Base-by-base conservation (phyloP, 148 eudicot species). In the Dianthus caryophyllus region DNA sequence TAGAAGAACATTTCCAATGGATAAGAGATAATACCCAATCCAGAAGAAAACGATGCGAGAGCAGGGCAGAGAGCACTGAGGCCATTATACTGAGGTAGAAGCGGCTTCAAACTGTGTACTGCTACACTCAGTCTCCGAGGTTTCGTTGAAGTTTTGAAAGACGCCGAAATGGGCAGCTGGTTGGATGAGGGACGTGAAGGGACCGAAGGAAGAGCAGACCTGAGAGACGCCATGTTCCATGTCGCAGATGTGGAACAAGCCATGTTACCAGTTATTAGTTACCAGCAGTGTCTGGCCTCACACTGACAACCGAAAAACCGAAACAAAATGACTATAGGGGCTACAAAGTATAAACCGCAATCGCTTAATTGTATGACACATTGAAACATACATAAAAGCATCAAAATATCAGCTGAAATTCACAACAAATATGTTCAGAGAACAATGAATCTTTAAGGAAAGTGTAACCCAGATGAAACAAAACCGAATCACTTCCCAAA, bases 191-290 rank as follows among this genome's bases (percentile, higher is more conserved):
- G 25, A 67, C 55, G 57, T 13, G 71, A 50, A 67, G 80, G 67
- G 13, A 77, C 61, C 9, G 85, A 64, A 44, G 90, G 90, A 51
- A 86, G 65, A 18, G 88, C 76, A 8, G 84, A 69, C 69, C 76
- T 71, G 15, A 86, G 85, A 52, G 82, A 70, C 21, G 87, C 75
- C 88, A 84, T 86, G 61, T 73, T 81, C 91, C 91, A 84, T 66
- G 85, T 74, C 10, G 82, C 22, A 38, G 83, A 72, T 17, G 80
- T 69, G 22, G 80, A 76, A 70, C 71, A 73, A 20, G 80, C 78
- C 78, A 75, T 57, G n/a, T 33, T 59, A 59, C 25, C 41, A 58
- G 39, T 33, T 59, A 59, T 15, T 22, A 58, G 39, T 52, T 44
- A 27, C 26, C 62, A 43, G 33, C 50, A 50, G 18, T 26, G 29